Evolutionary conservation across 805 yeast species (phyloP), one percentile per base, ranked within the genome.

Genomic region (Saccharomycopsis sp.): DNA sequence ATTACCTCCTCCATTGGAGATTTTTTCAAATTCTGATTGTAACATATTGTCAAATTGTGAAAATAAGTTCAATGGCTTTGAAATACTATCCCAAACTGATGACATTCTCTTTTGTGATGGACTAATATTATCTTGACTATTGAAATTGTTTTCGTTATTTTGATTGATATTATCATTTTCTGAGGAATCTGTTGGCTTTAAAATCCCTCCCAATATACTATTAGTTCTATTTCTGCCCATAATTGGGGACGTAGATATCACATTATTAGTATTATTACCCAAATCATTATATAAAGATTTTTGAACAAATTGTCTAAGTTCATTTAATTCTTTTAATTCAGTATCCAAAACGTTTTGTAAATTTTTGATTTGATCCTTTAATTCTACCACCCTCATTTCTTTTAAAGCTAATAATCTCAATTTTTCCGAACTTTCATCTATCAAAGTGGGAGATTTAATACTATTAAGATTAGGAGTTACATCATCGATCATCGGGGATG

Each of bases 381-480:
- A 25, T 27, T 45, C 48, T 3, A 45, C 48, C 3, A 45, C 46
- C 18, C 46, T 20, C 48, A 45, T 45, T 26, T 45, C 48, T 36
- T 45, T 45, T 30, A 42, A 23, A 12, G 48, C 48, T 9, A 45
- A 21, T n/a, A 32, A 8, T 21, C 48, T 21, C 12, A 45, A 20
- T 34, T 41, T 42, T n/a, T 41, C 48, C 2, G 40, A 35, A 23
- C 42, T 44, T 14, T 40, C 44, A 32, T 44, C 45, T 12, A 37
- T 18, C 6, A 39, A 36, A 3, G 32, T 9, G 18, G 25, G 6
- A n/a, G n/a, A n/a, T n/a, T n/a, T n/a, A n/a, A n/a, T n/a, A n/a
- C n/a, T n/a, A n/a, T n/a, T n/a, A n/a, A n/a, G n/a, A n/a, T n/a
- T n/a, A n/a, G n/a, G n/a, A n/a, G n/a, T n/a, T n/a, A n/a, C n/a